Evolutionary conservation across 352 stramenopile genomes (phyloP), one percentile per base, ranked within the genome.

Genomic region (Pythium plurisporium): DNA sequence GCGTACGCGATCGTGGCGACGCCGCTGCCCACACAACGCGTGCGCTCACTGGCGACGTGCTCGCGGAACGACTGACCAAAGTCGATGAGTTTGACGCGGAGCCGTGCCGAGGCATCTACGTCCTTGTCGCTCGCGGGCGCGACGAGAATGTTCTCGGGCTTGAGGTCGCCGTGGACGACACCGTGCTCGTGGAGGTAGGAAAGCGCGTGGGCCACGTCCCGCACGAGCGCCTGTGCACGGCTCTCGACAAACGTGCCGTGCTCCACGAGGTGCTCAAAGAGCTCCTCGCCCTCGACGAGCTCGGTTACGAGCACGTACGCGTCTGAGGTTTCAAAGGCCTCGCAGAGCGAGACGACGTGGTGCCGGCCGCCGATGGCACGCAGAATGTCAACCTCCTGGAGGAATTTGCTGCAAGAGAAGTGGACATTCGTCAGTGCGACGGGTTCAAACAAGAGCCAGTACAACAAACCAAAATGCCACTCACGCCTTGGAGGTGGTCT

Each of bases 31-130:
- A 63, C 22, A 22, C 37, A 64, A 5, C 58, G 63, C 40, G 17
- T n/a, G 27, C 64, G 60, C 38, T 72, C 60, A 15, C n/a, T 33
- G 20, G 34, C 22, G 11, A 50, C 48, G 37, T 64, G 40, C n/a
- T 59, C 57, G 14, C 58, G 63, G 44, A 70, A 70, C n/a, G 78
- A 81, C 22, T 98, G 70, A 8, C 74, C 74, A 59, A 84, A 84
- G 54, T 84, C 74, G 20, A 79, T 77, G 23, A 84, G 67, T 31
- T 75, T 75, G 11, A 98, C 53, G 9, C 37, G 37, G 2, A 36
- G 54, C 17, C 23, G n/a, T n/a, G n/a, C n/a, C n/a, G n/a, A n/a
- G n/a, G n/a, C n/a, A n/a, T n/a, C n/a, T n/a, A n/a, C n/a, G n/a
- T n/a, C n/a, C n/a, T n/a, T 31, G 38, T 52, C 45, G 1, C 47